Percentiles rank a stretch among this genome's conserved stretches.
These are phyloP conservation scores for Leccinum uliginosum DNA, from an alignment of 768 basidiomycete genomes.

Conservation along the genomic window DNA sequence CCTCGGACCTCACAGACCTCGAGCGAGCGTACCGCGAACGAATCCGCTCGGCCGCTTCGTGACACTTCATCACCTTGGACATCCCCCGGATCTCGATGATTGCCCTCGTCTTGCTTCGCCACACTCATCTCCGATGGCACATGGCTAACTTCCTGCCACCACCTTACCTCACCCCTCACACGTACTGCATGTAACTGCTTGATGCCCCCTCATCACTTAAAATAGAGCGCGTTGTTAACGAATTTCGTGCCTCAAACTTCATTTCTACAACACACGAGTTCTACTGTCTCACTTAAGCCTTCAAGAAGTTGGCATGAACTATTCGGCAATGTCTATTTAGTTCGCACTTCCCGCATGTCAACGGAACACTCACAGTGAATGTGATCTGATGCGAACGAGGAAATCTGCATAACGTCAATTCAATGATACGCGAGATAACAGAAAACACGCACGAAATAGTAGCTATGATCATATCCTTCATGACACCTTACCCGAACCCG, in stretches of 20 bases:
- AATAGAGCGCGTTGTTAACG: not conserved
- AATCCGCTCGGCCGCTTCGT: conserved; percentile 29
- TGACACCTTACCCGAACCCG: conserved; percentile 78
- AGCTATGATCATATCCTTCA: conserved; percentile 84
- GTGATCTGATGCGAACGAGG: conserved; percentile 87
- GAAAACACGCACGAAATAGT: conserved; percentile 66
- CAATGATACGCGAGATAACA: not conserved
- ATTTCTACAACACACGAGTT: conserved; percentile 4
- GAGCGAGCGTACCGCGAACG: conserved; percentile 57
- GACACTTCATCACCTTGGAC: not conserved
- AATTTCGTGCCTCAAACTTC: conserved; percentile 1
- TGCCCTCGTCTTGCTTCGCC: not conserved
- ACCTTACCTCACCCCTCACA: not conserved
- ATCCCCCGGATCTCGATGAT: not conserved
- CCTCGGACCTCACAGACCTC: conserved; percentile 55
- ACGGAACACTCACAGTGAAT: conserved; percentile 63
- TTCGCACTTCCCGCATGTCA: not conserved
- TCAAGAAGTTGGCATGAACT: conserved; percentile 89
- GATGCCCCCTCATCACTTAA: not conserved
- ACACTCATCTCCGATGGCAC: conserved; percentile 1
- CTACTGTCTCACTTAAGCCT: conserved; percentile 40
- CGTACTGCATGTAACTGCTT: not conserved
- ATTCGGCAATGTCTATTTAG: conserved; percentile 14
- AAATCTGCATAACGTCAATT: conserved; percentile 50
- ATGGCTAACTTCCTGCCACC: not conserved